A percentile compares a stretch with the other conserved stretches of the same genome.
Evolutionary conservation across 164 flowering plant species (phyloP).

Genomic region (Taxillus chinensis): DNA sequence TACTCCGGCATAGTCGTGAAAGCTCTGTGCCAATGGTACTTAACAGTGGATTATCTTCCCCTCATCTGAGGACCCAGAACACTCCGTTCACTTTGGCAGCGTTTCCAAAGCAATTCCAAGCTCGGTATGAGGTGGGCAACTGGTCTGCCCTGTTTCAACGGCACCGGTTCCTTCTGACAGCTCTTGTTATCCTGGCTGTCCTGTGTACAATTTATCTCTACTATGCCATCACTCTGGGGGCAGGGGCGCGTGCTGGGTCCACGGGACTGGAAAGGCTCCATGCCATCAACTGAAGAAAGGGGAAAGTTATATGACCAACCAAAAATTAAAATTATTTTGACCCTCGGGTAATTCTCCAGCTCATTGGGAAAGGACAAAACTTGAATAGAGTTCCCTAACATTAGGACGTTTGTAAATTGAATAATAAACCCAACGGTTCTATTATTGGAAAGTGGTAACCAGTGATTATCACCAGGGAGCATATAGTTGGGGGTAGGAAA

Average conservation of each 20-base stretch:
- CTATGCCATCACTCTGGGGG: constrained; percentile 68
- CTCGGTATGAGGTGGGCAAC: constrained; percentile 48
- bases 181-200: constrained; percentile 41
- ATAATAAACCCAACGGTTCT: too few species aligned
- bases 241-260: constrained; percentile 42
- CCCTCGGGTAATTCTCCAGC: not conserved
- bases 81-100: constrained; percentile 26
- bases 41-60: constrained; percentile 31
- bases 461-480: too few species aligned
- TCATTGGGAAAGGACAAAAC: too few species aligned
- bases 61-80: constrained; percentile 36
- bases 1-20: constrained; percentile 7
- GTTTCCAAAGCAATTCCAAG: constrained; percentile 25
- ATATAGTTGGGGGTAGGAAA: too few species aligned
- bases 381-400: too few species aligned
- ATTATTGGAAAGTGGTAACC: too few species aligned
- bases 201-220: constrained; percentile 70
- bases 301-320: not conserved
- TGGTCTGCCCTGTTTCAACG: constrained; percentile 44
- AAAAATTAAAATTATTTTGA: too few species aligned
- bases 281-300: constrained; percentile 20
- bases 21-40: constrained; percentile 41
- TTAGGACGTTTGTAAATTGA: too few species aligned
- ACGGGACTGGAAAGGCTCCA: constrained; percentile 32
- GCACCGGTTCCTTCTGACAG: constrained; percentile 68